Evolutionary conservation across 768 basidiomycete species (phyloP).

Genomic region (Trametopsis cervina): DNA sequence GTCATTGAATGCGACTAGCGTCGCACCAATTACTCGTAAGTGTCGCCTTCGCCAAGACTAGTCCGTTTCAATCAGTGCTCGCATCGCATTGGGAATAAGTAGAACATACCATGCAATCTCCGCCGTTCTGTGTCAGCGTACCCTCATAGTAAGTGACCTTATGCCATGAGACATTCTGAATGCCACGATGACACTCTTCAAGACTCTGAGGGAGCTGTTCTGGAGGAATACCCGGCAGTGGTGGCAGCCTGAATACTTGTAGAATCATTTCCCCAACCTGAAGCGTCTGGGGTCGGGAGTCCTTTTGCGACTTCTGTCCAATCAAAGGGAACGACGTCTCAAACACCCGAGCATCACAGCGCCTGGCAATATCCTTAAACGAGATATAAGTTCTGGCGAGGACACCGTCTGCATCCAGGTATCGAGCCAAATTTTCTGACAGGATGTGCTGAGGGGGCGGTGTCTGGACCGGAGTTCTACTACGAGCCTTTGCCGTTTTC

Average conservation of each 20-base stretch:
- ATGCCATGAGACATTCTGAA: slow-evolving; percentile 89
- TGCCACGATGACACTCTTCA: slow-evolving; percentile 85
- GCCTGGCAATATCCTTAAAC: slow-evolving; percentile 79
- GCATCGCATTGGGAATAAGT: not conserved
- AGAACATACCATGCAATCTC: slow-evolving; percentile 79
- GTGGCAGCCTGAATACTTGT: slow-evolving; percentile 86
- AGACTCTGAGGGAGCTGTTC: slow-evolving; percentile 84
- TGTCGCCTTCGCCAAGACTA: slow-evolving; percentile 81
- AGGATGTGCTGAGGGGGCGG: slow-evolving; percentile 35
- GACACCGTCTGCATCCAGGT: slow-evolving; percentile 80
- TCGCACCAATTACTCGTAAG: slow-evolving; percentile 79
- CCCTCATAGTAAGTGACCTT: slow-evolving; percentile 93
- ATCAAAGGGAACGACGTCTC: slow-evolving; percentile 81
- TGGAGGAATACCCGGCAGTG: slow-evolving; percentile 73
- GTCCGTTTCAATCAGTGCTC: slow-evolving; percentile 7
- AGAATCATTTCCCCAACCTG: slow-evolving; percentile 85
- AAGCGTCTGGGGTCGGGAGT: slow-evolving; percentile 51
- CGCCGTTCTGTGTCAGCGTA: slow-evolving; percentile 86
- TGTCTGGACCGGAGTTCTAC: slow-evolving; percentile 34
- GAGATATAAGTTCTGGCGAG: slow-evolving; percentile 83
- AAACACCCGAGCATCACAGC: slow-evolving; percentile 80
- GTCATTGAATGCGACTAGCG: slow-evolving; percentile 85
- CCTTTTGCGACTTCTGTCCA: slow-evolving; percentile 58
- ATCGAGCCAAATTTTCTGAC: slow-evolving; percentile 73
- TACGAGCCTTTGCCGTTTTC: slow-evolving; percentile 50